These are phyloP conservation scores for Pichia thaimueangensis DNA, from an alignment of 805 yeast genomes.

Conservation along the genomic window DNA sequence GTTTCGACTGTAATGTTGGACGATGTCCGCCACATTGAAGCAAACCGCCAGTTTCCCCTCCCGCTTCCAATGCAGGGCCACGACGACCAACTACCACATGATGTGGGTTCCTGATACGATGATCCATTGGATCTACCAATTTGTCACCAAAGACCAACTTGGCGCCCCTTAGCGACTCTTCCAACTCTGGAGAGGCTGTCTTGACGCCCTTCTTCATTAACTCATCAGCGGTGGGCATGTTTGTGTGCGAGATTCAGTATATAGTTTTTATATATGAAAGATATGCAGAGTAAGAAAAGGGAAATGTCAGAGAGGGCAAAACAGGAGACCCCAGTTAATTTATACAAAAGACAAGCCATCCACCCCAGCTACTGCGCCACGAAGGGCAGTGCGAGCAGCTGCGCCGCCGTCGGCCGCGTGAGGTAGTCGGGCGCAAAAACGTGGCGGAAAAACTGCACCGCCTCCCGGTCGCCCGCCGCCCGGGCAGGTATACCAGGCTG, in stretches of 20 bases:
- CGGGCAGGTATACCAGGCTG: slow-evolving; percentile 71
- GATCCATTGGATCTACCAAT: slow-evolving; percentile 14
- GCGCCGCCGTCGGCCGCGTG: slow-evolving; percentile 35
- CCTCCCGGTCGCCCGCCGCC: slow-evolving; percentile 48
- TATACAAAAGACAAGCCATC: too few species aligned
- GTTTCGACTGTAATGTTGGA: too few species aligned
- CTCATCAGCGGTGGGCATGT: too few species aligned
- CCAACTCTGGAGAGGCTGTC: too few species aligned
- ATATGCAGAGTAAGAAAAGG: too few species aligned
- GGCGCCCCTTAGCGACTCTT: not conserved
- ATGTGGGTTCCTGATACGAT: slow-evolving; percentile 1
- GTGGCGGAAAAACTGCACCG: slow-evolving; percentile 59
- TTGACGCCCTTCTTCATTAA: too few species aligned
- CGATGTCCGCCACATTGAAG: slow-evolving; percentile 5
- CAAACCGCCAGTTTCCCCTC: not conserved
- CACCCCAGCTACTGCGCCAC: too few species aligned
- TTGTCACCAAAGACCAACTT: slow-evolving; percentile 13
- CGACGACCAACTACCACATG: not conserved
- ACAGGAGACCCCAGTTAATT: too few species aligned
- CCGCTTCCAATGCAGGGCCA: not conserved
- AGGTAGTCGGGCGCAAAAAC: slow-evolving; percentile 73
- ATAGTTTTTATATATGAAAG: too few species aligned
- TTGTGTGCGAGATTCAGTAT: too few species aligned
- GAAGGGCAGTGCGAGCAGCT: slow-evolving; percentile 45
- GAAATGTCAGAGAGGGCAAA: too few species aligned